Conservation (phyloP, 345 rosid genomes). For the Arabidopsis arenosa region DNA sequence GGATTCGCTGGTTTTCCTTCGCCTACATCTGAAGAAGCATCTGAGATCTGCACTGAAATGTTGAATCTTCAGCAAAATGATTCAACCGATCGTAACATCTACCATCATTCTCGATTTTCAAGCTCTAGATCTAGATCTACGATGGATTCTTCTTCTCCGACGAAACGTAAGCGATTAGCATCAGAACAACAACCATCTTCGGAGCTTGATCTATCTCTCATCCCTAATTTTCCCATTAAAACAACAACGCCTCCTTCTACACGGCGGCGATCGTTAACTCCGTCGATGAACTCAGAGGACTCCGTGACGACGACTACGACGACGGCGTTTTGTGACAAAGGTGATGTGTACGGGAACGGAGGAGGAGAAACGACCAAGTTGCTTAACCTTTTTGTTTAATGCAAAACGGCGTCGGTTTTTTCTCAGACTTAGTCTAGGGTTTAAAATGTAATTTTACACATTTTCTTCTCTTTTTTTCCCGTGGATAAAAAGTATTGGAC, state of each 20-base stretch:
- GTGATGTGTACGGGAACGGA: conserved; percentile 45
- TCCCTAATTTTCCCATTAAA: conserved; percentile 41
- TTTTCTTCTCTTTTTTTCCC: conserved; percentile 12
- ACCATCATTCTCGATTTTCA: conserved; percentile 65
- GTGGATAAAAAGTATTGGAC: conserved; percentile 23
- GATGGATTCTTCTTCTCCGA: conserved; percentile 45
- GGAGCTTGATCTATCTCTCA: conserved; percentile 74
- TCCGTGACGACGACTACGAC: conserved; percentile 57
- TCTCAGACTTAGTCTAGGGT: conserved; percentile 18
- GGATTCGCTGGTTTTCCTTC: conserved; percentile 51
- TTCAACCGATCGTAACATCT: conserved; percentile 38
- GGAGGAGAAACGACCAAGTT: conserved; percentile 52
- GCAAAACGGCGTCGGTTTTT: conserved; percentile 23
- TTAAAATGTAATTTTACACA: conserved; percentile 39
- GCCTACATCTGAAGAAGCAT: conserved; percentile 63
- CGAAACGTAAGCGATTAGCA: conserved; percentile 54
- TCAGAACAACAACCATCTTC: conserved; percentile 47
- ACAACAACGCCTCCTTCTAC: conserved; percentile 8
- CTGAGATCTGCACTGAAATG: conserved; percentile 68
- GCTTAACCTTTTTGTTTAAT: conserved; percentile 61
- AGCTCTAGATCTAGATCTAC: conserved; percentile 72
- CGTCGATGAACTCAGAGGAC: conserved; percentile 91
- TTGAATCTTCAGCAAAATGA: conserved; percentile 47
- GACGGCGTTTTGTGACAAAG: conserved; percentile 63
- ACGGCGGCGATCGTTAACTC: conserved; percentile 58